Percentiles rank a stretch among this genome's conserved stretches.
Conservation (phyloP, 495 filamentous ascomycete species). For the Thermochaetoides thermophila region DNA sequence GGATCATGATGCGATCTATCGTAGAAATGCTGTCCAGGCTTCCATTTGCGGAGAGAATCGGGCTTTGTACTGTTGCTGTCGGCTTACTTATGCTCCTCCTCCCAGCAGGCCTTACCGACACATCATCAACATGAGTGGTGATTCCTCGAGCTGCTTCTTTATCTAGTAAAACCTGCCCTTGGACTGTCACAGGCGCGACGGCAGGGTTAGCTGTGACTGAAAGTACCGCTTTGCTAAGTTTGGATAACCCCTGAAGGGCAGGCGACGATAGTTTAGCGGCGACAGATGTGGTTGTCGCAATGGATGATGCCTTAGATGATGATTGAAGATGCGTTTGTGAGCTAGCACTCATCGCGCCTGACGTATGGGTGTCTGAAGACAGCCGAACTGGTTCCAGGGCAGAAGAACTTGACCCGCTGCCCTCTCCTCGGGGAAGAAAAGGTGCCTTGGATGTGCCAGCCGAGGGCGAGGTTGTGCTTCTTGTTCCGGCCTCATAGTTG, state of each 20-base stretch:
- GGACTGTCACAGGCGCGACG: constrained; percentile 43
- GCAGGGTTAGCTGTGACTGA: constrained; percentile 12
- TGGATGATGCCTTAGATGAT: constrained; percentile 40
- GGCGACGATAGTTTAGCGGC: constrained; percentile 39
- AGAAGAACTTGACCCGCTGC: too few species aligned
- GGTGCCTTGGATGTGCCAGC: constrained; percentile 26
- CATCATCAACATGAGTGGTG: constrained; percentile 25
- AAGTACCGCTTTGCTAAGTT: constrained; percentile 27
- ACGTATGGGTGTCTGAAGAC: constrained; percentile 22
- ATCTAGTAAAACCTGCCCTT: constrained; percentile 30
- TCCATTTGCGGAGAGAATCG: constrained; percentile 17
- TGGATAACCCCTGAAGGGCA: constrained; percentile 32
- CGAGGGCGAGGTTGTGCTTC: constrained; percentile 19
- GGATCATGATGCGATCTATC: constrained; percentile 21
- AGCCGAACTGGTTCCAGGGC: constrained; percentile 21
- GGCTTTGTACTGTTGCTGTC: constrained; percentile 14
- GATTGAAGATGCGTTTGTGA: constrained; percentile 26
- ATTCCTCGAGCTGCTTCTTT: constrained; percentile 29
- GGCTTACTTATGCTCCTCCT: constrained; percentile 25
- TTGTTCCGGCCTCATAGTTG: constrained; percentile 20
- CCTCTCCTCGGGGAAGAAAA: constrained; percentile 20
- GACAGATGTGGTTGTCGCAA: constrained; percentile 35
- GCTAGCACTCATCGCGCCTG: constrained; percentile 19
- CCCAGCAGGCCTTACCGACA: constrained; percentile 10
- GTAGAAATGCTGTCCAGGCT: constrained; percentile 21